Percentiles rank a stretch among this genome's conserved stretches.
phyloP scores from a whole-genome alignment of 2,329 filamentous ascomycete genomes.

The Coleophoma cylindrospora region DNA sequence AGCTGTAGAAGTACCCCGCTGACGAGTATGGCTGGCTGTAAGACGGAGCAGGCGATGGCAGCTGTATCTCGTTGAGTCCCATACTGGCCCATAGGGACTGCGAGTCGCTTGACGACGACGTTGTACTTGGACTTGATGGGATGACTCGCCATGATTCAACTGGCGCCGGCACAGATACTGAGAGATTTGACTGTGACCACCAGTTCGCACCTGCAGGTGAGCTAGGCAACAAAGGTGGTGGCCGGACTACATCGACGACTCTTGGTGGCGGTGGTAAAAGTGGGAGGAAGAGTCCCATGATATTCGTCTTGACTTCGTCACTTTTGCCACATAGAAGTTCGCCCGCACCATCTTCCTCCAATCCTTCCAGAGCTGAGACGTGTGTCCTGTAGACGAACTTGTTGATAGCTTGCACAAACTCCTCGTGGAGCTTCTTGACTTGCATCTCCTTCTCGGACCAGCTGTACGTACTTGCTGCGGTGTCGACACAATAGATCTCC shows the following conservation, averaged over 20 bases:
- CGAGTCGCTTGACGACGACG: constrained; percentile 64
- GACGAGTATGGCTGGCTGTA: constrained; percentile 76
- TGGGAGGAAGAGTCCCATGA: constrained; percentile 80
- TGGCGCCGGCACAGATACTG: constrained; percentile 60
- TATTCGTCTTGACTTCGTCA: constrained; percentile 85
- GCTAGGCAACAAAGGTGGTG: constrained; percentile 80
- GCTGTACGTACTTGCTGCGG: constrained; percentile 82
- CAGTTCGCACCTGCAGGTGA: constrained; percentile 68
- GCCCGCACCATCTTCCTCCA: constrained; percentile 93
- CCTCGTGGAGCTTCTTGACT: constrained; percentile 94
- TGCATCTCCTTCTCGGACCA: constrained; percentile 97
- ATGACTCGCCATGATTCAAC: constrained; percentile 89
- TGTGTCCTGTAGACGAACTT: constrained; percentile 92
- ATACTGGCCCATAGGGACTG: constrained; percentile 76
- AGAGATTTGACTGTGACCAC: constrained; percentile 71
- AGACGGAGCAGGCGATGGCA: constrained; percentile 74
- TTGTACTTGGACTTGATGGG: constrained; percentile 79
- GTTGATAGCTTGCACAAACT: constrained; percentile 95
- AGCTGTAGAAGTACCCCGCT: constrained; percentile 72
- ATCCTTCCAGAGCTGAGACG: constrained; percentile 83
- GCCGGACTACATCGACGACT: constrained; percentile 83
- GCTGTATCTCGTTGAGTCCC: constrained; percentile 66
- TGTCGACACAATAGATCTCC: constrained; percentile 87
- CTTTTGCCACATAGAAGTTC: constrained; percentile 88
- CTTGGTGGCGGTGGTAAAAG: constrained; percentile 82